A percentile compares a stretch with the other conserved stretches of the same genome.
Evolutionary conservation across 1,284 basidiomycete species (phyloP).

Genomic region (Ceratobasidium sp.): DNA sequence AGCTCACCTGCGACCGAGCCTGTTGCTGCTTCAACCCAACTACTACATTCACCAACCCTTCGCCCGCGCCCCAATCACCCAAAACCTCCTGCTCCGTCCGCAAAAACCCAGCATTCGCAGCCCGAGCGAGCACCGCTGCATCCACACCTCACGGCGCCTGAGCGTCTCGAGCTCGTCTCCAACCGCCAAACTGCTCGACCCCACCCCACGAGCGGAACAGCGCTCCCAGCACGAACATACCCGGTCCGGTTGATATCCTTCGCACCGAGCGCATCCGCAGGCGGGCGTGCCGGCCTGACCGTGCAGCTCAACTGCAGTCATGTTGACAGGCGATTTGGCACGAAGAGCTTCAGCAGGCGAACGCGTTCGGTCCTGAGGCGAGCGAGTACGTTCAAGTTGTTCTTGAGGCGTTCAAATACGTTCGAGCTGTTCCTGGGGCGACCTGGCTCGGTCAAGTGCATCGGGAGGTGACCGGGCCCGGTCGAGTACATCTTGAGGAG

Average conservation of each 20-base stretch:
- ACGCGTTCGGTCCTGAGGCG: conserved; percentile 24
- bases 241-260: background rate
- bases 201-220: conserved; percentile 10
- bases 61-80: conserved; percentile 57
- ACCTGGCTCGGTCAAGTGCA: background rate
- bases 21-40: conserved; percentile 91
- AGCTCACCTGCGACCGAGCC: conserved; percentile 84
- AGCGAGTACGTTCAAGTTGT: background rate
- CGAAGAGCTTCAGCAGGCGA: conserved; percentile 21
- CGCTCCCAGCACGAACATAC: conserved; percentile 25
- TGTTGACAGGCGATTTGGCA: conserved; percentile 21
- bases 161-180: conserved; percentile 78
- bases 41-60: conserved; percentile 74
- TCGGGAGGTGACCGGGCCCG: background rate
- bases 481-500: background rate
- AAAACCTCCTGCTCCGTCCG: conserved; percentile 68
- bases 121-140: conserved; percentile 86
- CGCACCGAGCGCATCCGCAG: conserved; percentile 2
- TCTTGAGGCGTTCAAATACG: too few species aligned
- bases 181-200: background rate
- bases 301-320: conserved; percentile 35
- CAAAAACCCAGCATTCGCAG: conserved; percentile 85
- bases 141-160: conserved; percentile 86
- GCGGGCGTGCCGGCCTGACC: conserved; percentile 12
- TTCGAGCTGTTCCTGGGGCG: conserved; percentile 1